Evolutionary conservation across 2,329 filamentous ascomycete species (phyloP).

Genomic region (Aspergillus hortae): DNA sequence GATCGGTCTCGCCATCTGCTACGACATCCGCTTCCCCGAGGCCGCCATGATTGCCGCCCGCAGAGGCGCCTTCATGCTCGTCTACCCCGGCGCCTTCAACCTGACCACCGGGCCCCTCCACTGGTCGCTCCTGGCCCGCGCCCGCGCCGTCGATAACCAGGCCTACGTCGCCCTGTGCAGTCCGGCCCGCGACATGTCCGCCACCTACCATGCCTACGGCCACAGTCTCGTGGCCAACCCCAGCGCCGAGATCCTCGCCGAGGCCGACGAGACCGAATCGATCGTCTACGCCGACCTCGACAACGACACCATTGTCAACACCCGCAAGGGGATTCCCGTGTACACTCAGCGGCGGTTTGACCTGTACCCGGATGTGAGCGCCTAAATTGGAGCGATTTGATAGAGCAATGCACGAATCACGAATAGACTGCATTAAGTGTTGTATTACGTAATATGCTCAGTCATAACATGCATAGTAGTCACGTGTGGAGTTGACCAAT

Average conservation of each 20-base stretch:
- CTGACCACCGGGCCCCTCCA: conserved; percentile 87
- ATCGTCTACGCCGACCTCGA: conserved; percentile 72
- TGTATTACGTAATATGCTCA: not conserved
- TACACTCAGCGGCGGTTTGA: conserved; percentile 85
- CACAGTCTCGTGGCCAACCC: conserved; percentile 88
- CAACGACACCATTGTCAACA: conserved; percentile 65
- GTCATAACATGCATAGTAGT: conserved; percentile 36
- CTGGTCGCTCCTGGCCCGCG: conserved; percentile 80
- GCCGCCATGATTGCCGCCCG: conserved; percentile 84
- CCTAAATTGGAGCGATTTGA: conserved; percentile 31
- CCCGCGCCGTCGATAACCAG: conserved; percentile 89
- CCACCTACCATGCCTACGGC: conserved; percentile 84
- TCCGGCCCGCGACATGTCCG: conserved; percentile 74
- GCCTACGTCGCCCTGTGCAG: conserved; percentile 90
- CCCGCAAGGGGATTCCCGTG: conserved; percentile 79
- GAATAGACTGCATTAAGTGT: not conserved
- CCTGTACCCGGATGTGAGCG: conserved; percentile 86
- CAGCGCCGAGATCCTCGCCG: conserved; percentile 73
- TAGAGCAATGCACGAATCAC: not conserved
- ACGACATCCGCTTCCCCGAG: conserved; percentile 96
- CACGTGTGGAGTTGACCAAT: conserved; percentile 20
- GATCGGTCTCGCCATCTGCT: conserved; percentile 89
- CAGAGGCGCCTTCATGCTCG: conserved; percentile 76
- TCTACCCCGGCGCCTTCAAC: conserved; percentile 98
- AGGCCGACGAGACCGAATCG: conserved; percentile 74